These are phyloP conservation scores for Arbutus unedo DNA, from an alignment of 148 eudicot genomes.

Conservation along the genomic window DNA sequence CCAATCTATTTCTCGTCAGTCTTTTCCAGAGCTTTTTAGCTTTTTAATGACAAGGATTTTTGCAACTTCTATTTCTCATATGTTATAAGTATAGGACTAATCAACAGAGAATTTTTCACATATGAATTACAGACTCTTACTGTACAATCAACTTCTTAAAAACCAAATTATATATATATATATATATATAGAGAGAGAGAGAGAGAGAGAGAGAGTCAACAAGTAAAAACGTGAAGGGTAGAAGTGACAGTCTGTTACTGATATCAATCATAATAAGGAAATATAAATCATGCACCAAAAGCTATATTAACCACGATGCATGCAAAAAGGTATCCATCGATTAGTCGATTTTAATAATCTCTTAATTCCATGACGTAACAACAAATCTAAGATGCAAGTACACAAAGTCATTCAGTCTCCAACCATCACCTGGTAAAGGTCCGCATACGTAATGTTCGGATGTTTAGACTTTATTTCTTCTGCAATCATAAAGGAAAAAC, in stretches of 20 bases:
- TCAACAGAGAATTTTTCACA: not conserved
- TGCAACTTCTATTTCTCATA: not conserved
- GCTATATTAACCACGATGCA: not conserved
- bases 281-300: not conserved
- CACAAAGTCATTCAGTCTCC: not conserved
- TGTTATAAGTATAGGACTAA: not conserved
- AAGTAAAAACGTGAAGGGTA: not conserved
- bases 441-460: constrained; percentile 92
- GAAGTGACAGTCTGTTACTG: not conserved
- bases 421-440: constrained; percentile 81
- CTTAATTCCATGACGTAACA: not conserved
- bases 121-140: not conserved
- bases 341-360: not conserved
- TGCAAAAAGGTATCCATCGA: not conserved
- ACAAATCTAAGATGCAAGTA: not conserved
- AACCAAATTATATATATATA: not conserved
- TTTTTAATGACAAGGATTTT: not conserved
- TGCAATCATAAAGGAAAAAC: constrained; percentile 37
- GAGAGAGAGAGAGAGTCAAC: not conserved
- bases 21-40: not conserved
- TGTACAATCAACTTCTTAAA: not conserved
- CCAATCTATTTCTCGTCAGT: not conserved
- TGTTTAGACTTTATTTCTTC: constrained; percentile 84
- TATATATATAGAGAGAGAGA: not conserved
- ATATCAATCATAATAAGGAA: not conserved